phyloP scores from a whole-genome alignment of 805 yeast species.

The Candida insectorum region DNA sequence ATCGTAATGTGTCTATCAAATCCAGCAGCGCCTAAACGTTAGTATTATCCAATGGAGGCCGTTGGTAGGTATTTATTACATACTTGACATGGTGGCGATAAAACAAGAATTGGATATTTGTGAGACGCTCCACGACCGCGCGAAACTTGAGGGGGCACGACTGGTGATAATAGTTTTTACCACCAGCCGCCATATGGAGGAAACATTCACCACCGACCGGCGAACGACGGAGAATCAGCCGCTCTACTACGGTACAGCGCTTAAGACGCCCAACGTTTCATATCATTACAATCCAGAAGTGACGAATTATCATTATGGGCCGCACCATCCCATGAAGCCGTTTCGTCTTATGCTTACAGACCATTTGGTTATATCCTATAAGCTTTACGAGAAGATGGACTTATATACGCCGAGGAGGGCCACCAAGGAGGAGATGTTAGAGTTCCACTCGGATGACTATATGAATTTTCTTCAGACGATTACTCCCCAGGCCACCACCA shows the following conservation, averaged over 20 bases:
- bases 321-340: slow-evolving; percentile 98
- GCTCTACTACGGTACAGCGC: slow-evolving; percentile 21
- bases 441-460: slow-evolving; percentile 87
- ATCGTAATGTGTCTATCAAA: slow-evolving; percentile 98
- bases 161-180: too few species aligned
- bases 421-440: slow-evolving; percentile 69
- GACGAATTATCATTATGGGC: slow-evolving; percentile 83
- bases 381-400: slow-evolving; percentile 87
- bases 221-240: slow-evolving; percentile 33
- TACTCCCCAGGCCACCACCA: slow-evolving; percentile 68
- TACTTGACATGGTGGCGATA: slow-evolving; percentile 13
- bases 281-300: slow-evolving; percentile 86
- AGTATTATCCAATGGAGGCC: slow-evolving; percentile 1
- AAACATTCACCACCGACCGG: slow-evolving; percentile 30
- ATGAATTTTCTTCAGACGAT: slow-evolving; percentile 70
- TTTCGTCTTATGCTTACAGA: slow-evolving; percentile 91
- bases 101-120: too few species aligned
- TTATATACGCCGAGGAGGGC: slow-evolving; percentile 81
- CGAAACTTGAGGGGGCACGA: too few species aligned
- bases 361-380: slow-evolving; percentile 81
- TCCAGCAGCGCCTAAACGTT: slow-evolving; percentile 68
- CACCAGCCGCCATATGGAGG: too few species aligned
- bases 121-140: too few species aligned
- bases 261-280: slow-evolving; percentile 58
- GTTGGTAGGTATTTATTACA: slow-evolving; percentile 4